Percentiles rank a stretch among this genome's conserved stretches.
phyloP scores from a whole-genome alignment of 2,329 filamentous ascomycete genomes.

The Colletotrichum karsti region DNA sequence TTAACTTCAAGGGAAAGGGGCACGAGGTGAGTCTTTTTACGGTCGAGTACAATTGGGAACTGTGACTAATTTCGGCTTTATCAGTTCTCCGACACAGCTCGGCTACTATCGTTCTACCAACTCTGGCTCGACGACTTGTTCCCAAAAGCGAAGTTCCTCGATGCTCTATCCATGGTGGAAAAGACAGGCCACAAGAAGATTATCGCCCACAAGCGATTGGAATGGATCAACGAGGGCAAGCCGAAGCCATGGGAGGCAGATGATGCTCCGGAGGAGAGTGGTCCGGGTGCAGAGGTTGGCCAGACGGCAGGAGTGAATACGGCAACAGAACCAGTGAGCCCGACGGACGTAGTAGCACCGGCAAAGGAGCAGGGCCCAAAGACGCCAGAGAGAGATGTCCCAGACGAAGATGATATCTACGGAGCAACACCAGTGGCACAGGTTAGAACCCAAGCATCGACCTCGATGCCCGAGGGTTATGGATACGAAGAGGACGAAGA shows the following conservation, averaged over 20 bases:
- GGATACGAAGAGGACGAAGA: constrained; percentile 35
- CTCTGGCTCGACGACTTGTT: constrained; percentile 97
- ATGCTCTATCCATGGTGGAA: constrained; percentile 90
- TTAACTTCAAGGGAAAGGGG: constrained; percentile 91
- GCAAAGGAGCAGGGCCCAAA: constrained; percentile 43
- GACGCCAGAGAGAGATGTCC: constrained; percentile 43
- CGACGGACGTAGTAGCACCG: constrained; percentile 37
- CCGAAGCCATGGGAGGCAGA: constrained; percentile 51
- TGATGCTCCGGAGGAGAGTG: constrained; percentile 31
- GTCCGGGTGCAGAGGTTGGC: constrained; percentile 36
- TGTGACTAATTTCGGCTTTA: background rate
- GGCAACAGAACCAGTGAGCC: too few relatives aligned
- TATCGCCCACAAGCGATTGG: constrained; percentile 77
- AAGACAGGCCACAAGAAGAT: constrained; percentile 88
- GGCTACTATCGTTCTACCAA: constrained; percentile 90
- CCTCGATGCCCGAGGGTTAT: background rate
- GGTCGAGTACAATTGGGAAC: background rate
- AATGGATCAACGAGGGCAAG: constrained; percentile 85
- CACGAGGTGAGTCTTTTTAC: constrained; percentile 72
- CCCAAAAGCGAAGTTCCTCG: constrained; percentile 91
- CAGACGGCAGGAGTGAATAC: constrained; percentile 35
- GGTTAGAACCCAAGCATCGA: background rate
- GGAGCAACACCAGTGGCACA: constrained; percentile 55
- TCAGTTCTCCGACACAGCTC: constrained; percentile 84
- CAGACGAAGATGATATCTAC: constrained; percentile 63